A percentile compares a stretch with the other conserved stretches of the same genome.
These are phyloP conservation scores for Cryoendolithus antarcticus DNA, from an alignment of 2,329 filamentous ascomycete genomes.

Conservation along the genomic window DNA sequence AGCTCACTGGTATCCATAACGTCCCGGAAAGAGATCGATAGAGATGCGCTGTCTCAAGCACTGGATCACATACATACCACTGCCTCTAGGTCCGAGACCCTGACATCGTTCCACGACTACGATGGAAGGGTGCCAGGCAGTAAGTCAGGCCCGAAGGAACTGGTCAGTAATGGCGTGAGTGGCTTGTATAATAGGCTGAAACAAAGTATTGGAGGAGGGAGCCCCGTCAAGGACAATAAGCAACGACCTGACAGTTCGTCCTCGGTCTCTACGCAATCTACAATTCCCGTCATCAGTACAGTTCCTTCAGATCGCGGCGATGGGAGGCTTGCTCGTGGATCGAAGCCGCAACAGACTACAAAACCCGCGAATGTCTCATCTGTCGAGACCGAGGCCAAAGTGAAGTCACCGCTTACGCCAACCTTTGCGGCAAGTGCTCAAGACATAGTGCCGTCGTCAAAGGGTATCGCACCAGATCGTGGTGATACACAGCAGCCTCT, in stretches of 20 bases:
- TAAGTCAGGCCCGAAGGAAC: constrained; percentile 22
- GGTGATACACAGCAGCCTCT: too few relatives aligned
- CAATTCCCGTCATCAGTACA: too few relatives aligned
- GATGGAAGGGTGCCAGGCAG: constrained; percentile 49
- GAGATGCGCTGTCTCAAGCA: constrained; percentile 61
- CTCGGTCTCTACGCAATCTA: background rate
- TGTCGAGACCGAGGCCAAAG: too few relatives aligned
- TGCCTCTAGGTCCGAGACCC: constrained; percentile 69
- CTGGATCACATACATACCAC: constrained; percentile 81
- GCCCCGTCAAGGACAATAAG: constrained; percentile 11
- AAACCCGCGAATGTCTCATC: too few relatives aligned
- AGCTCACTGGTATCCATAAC: constrained; percentile 28
- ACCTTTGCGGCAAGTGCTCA: too few relatives aligned
- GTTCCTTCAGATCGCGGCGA: too few relatives aligned
- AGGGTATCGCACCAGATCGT: too few relatives aligned
- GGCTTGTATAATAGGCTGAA: constrained; percentile 78
- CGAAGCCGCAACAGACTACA: too few relatives aligned
- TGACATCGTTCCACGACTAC: constrained; percentile 93
- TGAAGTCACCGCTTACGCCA: too few relatives aligned
- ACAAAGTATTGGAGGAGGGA: constrained; percentile 20
- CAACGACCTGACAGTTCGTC: constrained; percentile 14
- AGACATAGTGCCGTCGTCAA: too few relatives aligned
- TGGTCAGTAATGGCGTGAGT: constrained; percentile 44
- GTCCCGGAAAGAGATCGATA: constrained; percentile 41
- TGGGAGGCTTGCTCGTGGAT: too few relatives aligned